Evolutionary conservation across 1,139 yeast genomes (phyloP).

Genomic region (Debaryomycetaceae sp.): DNA sequence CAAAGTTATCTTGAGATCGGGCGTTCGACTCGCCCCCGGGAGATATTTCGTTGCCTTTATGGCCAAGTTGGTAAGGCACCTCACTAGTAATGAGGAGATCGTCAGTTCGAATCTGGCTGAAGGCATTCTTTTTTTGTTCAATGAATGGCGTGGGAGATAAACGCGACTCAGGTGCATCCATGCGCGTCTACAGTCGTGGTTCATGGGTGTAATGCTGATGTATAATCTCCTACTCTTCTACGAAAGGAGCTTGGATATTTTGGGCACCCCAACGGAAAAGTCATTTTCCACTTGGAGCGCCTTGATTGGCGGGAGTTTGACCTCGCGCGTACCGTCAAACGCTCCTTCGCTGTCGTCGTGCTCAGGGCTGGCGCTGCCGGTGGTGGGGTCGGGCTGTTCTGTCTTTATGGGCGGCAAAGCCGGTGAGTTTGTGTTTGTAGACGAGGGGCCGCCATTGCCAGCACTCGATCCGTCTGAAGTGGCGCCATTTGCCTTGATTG

Average conservation of each 20-base stretch:
- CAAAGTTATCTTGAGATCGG: slow-evolving; percentile 72
- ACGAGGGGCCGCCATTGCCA: slow-evolving; percentile 2
- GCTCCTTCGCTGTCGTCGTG: slow-evolving; percentile 10
- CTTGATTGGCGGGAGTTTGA: slow-evolving; percentile 24
- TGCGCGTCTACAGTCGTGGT: no score
- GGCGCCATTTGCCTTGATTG: slow-evolving; percentile 1
- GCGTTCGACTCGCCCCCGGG: slow-evolving; percentile 85
- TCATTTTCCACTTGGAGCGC: slow-evolving; percentile 11
- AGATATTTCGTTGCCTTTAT: slow-evolving; percentile 41
- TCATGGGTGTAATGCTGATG: no score
- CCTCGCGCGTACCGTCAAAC: no score
- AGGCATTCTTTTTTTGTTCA: slow-evolving; percentile 20
- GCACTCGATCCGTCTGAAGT: background rate
- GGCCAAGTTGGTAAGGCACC: slow-evolving; percentile 77
- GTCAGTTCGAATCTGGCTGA: slow-evolving; percentile 45
- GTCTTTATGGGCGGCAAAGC: slow-evolving; percentile 9
- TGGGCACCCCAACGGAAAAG: slow-evolving; percentile 22
- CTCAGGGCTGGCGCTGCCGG: slow-evolving; percentile 7
- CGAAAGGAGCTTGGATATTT: slow-evolving; percentile 27
- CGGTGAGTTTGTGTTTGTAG: no score
- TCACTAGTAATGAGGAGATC: slow-evolving; percentile 73
- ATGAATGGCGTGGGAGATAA: no score
- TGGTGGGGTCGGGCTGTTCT: slow-evolving; percentile 7
- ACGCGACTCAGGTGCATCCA: no score
- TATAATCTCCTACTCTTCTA: slow-evolving; percentile 9